Base-by-base conservation (phyloP, 2,329 filamentous ascomycete species). In the Calonectria fujianensis region DNA sequence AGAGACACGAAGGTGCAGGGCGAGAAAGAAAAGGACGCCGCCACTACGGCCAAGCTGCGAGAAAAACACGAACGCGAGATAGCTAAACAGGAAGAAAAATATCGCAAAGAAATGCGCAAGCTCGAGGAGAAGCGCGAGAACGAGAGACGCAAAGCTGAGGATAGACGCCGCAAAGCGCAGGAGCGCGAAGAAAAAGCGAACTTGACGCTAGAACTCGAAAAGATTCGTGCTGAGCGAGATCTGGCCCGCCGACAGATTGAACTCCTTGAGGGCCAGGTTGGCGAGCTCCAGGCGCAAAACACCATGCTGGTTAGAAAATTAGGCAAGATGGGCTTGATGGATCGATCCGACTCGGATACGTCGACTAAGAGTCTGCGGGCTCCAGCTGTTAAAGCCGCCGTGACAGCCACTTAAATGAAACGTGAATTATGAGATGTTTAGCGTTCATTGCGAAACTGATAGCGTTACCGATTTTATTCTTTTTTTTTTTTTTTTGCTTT, bases 1-100 rank as follows among this genome's bases (percentile, higher is more conserved):
- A 83, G 86, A 41, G 79, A 84, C 37, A 85, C 82, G 32, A 88
- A 88, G 74, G 86, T 86, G 24, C 83, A 85, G 14, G 90, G 90
- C 41, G 87, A 87, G 73, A 84, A 88, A 76, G 85, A 87, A 65
- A 86, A 89, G 71, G 90, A 93, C 59, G 86, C 86, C 65, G 83
- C 86, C 1, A 86, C 87, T 2, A 76, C 91, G 7, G 87, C 89
- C 37, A 93, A 92, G 82, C 87, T 92, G 10, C 89, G 90, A 37
- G 91, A 93, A 81, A 93, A 91, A 80, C 91, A 94, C 82, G 89
- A 91, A 59, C 88, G 86, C 63, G 92, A 94, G 76, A 82, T 93
- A 0, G 90, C 90, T 54, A 94, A 93, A 81, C 91, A 93, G 68
- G 91, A 93, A 77, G 92, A 92, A 41, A 93, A 92, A 78, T 92